Evolutionary conservation across 768 basidiomycete genomes (phyloP), one percentile per base, ranked within the genome.

Genomic region (Kwoniella bestiolae): DNA sequence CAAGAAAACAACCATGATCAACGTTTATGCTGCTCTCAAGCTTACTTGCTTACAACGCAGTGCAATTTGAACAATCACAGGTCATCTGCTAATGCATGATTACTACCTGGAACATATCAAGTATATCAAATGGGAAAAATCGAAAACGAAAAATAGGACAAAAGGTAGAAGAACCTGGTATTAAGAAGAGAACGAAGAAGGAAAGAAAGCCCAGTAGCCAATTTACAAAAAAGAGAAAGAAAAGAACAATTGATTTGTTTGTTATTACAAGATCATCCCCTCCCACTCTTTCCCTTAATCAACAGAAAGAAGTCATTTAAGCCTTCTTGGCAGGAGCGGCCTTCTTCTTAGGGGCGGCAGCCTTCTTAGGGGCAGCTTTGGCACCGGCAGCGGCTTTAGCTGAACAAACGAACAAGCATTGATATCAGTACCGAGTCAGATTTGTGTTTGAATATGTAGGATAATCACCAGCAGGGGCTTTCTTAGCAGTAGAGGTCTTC

Each of bases 281-380:
- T 5, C 28, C n/a, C 32, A 56, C 16, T 38, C 49, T 58, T 59
- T 25, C 51, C 34, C 31, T 52, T 23, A n/a, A 45, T 26, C 16
- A 35, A 46, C 31, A 46, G 26, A 49, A 21, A 18, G 45, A 18
- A 57, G 9, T 31, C 52, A 29, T 28, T 65, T 65, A 65, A 41
- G 56, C 65, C 68, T 77, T 77, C 70, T 77, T 77, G 49, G 73
- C 62, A 45, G 68, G 63, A 59, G 68, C 70, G 62, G 64, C 72
- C 70, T 71, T 73, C 69, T 72, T 71, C 70, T 68, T 72, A 49
- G 70, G 63, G n/a, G 67, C 67, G 41, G 70, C 71, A 44, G 74
- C 62, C 61, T 74, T 74, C 72, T 73, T 75, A 38, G 74, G 64
- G 18, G 70, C 63, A 50, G 72, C 57, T 53, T 68, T 64, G 35